Evolutionary conservation across 2,329 filamentous ascomycete species (phyloP), one percentile per base, ranked within the genome.

Genomic region (Aspergillus persii): DNA sequence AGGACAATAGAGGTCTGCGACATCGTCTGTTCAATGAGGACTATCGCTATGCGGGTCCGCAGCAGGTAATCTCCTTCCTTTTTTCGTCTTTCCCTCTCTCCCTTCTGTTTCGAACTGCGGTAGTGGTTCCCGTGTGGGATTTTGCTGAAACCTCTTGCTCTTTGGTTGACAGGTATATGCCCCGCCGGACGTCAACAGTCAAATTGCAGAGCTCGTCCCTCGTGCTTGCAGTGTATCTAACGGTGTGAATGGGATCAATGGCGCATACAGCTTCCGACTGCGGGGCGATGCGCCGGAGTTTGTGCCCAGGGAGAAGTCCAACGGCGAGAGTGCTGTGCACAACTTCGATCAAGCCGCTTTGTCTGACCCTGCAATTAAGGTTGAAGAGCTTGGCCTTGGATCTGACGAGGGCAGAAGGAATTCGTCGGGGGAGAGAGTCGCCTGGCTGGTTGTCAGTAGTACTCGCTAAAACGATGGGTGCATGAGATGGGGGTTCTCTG

Each of bases 261-360:
- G 49, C 18, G 18, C 18, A 27, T 29, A 23, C 53, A 27, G 50
- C 8, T 58, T 50, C 23, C 52, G 59, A 44, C 63, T 68, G 58
- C 65, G 66, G 29, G 64, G 53, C 6, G 65, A 68, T 46, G 66
- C 66, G 11, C 66, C 66, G 2, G 65, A 62, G 36, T 68, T 68
- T 47, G 49, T 67, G 26, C 51, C 66, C 54, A n/a, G n/a, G 48
- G 18, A 23, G 15, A 9, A 61, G 58, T 50, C 23, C 23, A 29
- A 39, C 31, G 15, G 23, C 27, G 29, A 41, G n/a, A 23, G 12
- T 41, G 12, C 15, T 7, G 36, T 41, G 12, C 4, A 41, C 36
- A 41, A 12, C 3, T 15, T n/a, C 36, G 36, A 41, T 18, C 36
- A 41, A 5, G n/a, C n/a, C n/a, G 4, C 5, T 7, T 41, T 15